Conservation (phyloP, 257 asterid species). For the Paulownia fortunei region DNA sequence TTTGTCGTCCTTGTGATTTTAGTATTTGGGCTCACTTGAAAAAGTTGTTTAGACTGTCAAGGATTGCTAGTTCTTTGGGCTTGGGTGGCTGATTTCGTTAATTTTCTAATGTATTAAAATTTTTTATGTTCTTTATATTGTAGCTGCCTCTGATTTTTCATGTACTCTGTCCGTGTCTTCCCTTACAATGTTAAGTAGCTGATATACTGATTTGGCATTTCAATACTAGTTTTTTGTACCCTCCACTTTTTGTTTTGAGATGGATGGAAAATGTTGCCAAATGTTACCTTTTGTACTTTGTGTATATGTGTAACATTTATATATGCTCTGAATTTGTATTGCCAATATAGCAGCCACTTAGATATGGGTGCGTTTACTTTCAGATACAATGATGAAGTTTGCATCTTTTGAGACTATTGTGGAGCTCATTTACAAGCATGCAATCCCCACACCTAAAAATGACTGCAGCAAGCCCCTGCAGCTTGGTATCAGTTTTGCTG, state of each 20-base stretch:
- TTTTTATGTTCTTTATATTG: not conserved
- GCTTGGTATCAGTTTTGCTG: slow-evolving; percentile 92
- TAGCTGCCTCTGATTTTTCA: not conserved
- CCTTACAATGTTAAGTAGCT: not conserved
- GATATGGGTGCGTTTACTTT: slow-evolving; percentile 25
- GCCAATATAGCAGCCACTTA: not conserved
- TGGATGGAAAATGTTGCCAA: not conserved
- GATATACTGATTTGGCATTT: not conserved
- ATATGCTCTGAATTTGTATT: not conserved
- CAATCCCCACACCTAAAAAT: slow-evolving; percentile 71
- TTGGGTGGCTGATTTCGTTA: not conserved
- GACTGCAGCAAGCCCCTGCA: slow-evolving; percentile 78
- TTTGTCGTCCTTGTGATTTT: not conserved
- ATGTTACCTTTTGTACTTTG: not conserved
- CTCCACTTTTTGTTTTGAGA: not conserved
- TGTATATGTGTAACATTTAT: not conserved
- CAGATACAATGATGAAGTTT: slow-evolving; percentile 97
- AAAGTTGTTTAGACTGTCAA: not conserved
- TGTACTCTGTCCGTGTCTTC: not conserved
- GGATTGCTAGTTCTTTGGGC: not conserved
- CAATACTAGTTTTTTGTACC: not conserved
- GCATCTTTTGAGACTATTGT: slow-evolving; percentile 87
- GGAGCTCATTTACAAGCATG: slow-evolving; percentile 75
- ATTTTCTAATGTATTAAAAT: not conserved
- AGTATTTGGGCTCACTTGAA: not conserved